phyloP scores from a whole-genome alignment of 331 rosid species.

The Malus hybrid region DNA sequence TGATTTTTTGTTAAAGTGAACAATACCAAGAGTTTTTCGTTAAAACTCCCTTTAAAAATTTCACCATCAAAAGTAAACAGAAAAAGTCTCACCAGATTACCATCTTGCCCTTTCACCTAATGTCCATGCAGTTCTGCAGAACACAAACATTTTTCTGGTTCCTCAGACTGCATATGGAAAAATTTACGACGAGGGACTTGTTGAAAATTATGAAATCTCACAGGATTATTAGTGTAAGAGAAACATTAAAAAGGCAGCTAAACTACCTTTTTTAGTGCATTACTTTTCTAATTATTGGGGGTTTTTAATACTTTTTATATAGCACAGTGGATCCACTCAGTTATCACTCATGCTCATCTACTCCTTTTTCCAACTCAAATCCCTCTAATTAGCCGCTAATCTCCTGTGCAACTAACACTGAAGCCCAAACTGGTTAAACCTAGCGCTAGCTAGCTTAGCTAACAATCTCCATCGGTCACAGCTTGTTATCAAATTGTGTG shows the following conservation, averaged over 20 bases:
- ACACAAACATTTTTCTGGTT: neutral
- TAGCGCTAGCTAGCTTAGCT: neutral
- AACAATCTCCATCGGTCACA: neutral
- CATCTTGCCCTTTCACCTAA: slow-evolving; percentile 7
- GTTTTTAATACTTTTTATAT: slow-evolving; percentile 16
- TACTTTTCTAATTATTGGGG: slow-evolving; percentile 38
- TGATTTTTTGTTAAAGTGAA: too few species aligned
- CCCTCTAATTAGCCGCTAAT: slow-evolving; percentile 29
- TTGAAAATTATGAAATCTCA: neutral
- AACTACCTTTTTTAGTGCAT: slow-evolving; percentile 27
- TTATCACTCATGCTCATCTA: slow-evolving; percentile 29
- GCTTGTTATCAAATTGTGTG: neutral
- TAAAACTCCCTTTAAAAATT: too few species aligned
- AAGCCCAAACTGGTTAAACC: neutral
- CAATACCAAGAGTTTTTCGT: too few species aligned
- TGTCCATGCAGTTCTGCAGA: neutral
- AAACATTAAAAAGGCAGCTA: slow-evolving; percentile 20
- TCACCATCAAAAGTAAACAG: slow-evolving; percentile 25
- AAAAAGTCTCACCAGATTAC: slow-evolving; percentile 15
- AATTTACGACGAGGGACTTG: neutral
- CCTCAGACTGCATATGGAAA: neutral
- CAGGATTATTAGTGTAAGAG: slow-evolving; percentile 22
- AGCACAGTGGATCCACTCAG: slow-evolving; percentile 47
- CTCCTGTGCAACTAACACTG: neutral
- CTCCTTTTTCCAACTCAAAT: slow-evolving; percentile 31